Base-by-base conservation (phyloP, 306 rosid genomes). In the Crotalaria pallida region DNA sequence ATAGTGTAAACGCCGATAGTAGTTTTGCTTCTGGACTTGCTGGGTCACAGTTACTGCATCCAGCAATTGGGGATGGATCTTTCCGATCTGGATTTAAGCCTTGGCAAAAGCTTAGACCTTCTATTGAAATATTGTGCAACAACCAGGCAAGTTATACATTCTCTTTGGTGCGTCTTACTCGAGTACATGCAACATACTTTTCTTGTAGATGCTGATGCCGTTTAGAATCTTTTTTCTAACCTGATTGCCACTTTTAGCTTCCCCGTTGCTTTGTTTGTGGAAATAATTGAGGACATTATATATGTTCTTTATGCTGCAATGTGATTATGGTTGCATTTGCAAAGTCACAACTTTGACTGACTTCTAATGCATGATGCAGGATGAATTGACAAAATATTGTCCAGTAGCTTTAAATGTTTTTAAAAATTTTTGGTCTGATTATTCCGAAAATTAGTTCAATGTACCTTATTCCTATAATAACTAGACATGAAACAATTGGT, bases 91-190 rank as follows among this genome's bases (percentile, higher is more conserved):
- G 91, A 74, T 80, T 80, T 58, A 91, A 86, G 89, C 87, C 92
- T 55, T 87, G 96, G 97, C 97, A 85, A 76, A 94, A 88, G 87
- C 88, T 78, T 63, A 87, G 80, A 73, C 97, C 99, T 67, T 86
- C 96, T 55, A 87, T 95, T 77, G 99, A 95, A 85, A 87, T 95
- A 79, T 64, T 95, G 79, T 91, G 99, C 82, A 91, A 86, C 86
- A 95, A 89, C 69, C 98, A 92, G 96, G 98, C 86, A 84, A 85
- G 92, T 80, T 49, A 40, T 81, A 21, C 72, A 52, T 36, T 40
- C 48, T 72, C 33, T 43, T 56, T 5, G 15, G 24, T 69, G 45
- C 22, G 15, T 59, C 57, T 22, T 23, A 45, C 48, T 44, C 48
- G 64, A n/a, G 10, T 72, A 45, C 15, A 18, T 72, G 23, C 45